Percentiles rank a stretch among this genome's conserved stretches.
These are phyloP conservation scores for Odontarrhena argentea DNA, from an alignment of 345 rosid species.

Conservation along the genomic window DNA sequence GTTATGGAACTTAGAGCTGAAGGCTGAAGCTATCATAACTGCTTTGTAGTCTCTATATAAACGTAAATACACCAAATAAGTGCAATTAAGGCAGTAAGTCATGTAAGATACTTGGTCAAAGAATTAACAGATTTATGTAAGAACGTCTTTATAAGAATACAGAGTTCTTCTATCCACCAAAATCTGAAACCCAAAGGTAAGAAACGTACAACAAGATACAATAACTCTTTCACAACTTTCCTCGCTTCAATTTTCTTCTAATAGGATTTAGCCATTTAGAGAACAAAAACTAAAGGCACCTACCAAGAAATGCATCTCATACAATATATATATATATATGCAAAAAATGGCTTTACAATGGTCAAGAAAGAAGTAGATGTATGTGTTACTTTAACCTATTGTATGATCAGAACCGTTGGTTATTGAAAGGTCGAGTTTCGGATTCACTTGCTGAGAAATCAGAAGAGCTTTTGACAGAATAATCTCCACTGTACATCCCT, in stretches of 20 bases:
- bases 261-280: constrained; percentile 20
- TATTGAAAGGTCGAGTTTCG: constrained; percentile 40
- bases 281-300: constrained; percentile 38
- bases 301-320: constrained; percentile 36
- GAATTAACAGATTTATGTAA: constrained; percentile 28
- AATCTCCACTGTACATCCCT: constrained; percentile 55
- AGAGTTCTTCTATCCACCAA: constrained; percentile 38
- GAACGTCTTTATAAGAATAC: constrained; percentile 24
- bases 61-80: constrained; percentile 5
- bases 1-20: constrained; percentile 22
- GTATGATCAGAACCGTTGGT: constrained; percentile 29
- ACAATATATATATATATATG: neutral
- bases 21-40: constrained; percentile 16
- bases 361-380: constrained; percentile 27
- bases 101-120: constrained; percentile 24
- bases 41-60: neutral
- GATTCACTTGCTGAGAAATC: constrained; percentile 48
- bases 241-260: constrained; percentile 22
- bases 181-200: constrained; percentile 13
- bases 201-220: constrained; percentile 17
- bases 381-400: constrained; percentile 34
- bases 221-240: constrained; percentile 15
- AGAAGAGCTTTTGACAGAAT: constrained; percentile 43
- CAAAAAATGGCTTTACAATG: constrained; percentile 31
- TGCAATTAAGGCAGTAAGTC: neutral